phyloP scores from a whole-genome alignment of 1,284 basidiomycete species.

The Sanghuangporus weigelae region DNA sequence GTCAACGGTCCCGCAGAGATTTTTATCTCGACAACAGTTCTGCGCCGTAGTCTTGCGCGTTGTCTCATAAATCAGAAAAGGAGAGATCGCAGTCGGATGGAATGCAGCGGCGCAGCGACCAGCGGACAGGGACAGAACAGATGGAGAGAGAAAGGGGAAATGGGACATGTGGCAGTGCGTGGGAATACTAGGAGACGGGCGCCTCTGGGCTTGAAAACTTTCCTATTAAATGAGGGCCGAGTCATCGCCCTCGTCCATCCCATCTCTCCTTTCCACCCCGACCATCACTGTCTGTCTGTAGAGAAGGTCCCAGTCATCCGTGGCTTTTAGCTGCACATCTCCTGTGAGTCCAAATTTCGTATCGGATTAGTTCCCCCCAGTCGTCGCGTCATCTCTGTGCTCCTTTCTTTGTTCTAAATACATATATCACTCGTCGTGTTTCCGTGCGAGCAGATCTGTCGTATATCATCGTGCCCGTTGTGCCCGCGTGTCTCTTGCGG shows the following conservation, averaged over 20 bases:
- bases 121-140: background rate
- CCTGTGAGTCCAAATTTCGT: slow-evolving; percentile 19
- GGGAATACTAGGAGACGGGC: slow-evolving; percentile 11
- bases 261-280: slow-evolving; percentile 18
- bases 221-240: slow-evolving; percentile 19
- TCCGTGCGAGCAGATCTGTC: background rate
- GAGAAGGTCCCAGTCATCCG: background rate
- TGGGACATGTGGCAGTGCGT: background rate
- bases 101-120: slow-evolving; percentile 9
- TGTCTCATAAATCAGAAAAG: background rate
- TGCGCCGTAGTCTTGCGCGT: background rate
- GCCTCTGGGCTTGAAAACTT: slow-evolving; percentile 22
- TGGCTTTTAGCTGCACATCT: background rate
- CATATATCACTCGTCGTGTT: background rate
- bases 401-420: background rate
- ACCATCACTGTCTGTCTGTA: slow-evolving; percentile 12
- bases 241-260: slow-evolving; percentile 16
- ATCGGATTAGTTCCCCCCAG: background rate
- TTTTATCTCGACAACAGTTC: background rate
- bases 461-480: background rate
- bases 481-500: background rate
- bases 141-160: background rate
- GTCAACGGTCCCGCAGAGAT: background rate
- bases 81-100: background rate
- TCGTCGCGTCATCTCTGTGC: slow-evolving; percentile 15